Evolutionary conservation across 228 moss, liverwort and hornwort genomes (phyloP), one percentile per base, ranked within the genome.

Genomic region (Sphagnum fallax): DNA sequence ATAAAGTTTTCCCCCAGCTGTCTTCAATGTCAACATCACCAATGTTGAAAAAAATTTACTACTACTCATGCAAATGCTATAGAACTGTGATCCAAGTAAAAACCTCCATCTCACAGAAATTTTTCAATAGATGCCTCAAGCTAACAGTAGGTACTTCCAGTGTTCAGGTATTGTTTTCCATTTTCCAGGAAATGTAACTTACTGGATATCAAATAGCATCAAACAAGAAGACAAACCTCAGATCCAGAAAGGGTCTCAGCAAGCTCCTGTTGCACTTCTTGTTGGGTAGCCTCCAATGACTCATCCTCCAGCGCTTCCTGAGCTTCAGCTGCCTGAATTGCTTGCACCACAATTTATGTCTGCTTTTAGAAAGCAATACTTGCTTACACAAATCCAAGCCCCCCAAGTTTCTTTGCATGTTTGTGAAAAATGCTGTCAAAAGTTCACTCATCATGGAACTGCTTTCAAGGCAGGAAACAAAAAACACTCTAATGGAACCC

Each of bases 231-330:
- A 50, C 50, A 70, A 63, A 97, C 97, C 93, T 91, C 91, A 65
- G 69, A 65, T 74, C 83, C 93, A 73, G 71, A 72, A 62, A 81
- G 73, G 1, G 73, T 68, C 76, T 91, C 91, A 9, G 80, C 70
- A 0, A 93, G 32, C 76, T 98, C 97, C 74, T 62, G 63, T 63
- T 58, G 71, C 61, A 98, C 82, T 58, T 83, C 87, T 62, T 67
- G 68, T 70, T 82, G 85, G 51, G 71, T 70, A 57, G 60, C 57
- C 12, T 70, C 70, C 71, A 90, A 51, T 10, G 85, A 87, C 75
- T 98, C 97, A 58, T 98, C 97, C 75, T 98, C 97, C 71, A 93
- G 70, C 10, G 62, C 82, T 71, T 98, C 97, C 70, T 91, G 88
- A 61, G 80, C 82, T 74, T 87, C 85, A 74, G 80, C 74, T 70